phyloP scores from a whole-genome alignment of 2,329 filamentous ascomycete genomes.

The Cadophora malorum region DNA sequence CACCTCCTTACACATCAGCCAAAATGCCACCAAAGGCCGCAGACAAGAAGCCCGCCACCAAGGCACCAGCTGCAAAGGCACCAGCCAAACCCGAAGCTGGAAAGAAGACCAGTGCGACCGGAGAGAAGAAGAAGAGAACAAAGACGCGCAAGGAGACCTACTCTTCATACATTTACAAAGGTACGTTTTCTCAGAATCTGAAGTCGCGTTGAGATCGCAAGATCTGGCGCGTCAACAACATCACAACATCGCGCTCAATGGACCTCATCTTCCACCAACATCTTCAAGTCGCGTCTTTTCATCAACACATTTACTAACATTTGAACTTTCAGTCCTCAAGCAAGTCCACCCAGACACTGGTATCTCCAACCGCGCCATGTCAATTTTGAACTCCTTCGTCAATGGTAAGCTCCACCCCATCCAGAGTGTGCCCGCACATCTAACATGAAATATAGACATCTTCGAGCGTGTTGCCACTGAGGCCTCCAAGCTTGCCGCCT shows the following conservation, averaged over 20 bases:
- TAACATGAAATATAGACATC: constrained; percentile 71
- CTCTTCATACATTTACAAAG: constrained; percentile 99
- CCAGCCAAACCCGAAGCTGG: constrained; percentile 99
- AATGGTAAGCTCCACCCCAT: constrained; percentile 70
- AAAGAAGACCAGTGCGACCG: constrained; percentile 97
- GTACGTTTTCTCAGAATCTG: constrained; percentile 57
- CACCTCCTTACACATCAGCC: constrained; percentile 43
- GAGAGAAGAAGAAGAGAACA: constrained; percentile 99
- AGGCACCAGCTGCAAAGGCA: constrained; percentile 84
- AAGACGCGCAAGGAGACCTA: constrained; percentile 99
- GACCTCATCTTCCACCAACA: constrained; percentile 15
- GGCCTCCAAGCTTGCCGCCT: constrained; percentile 97
- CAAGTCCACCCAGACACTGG: constrained; percentile 99
- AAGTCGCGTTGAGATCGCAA: constrained; percentile 37
- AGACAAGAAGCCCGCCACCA: constrained; percentile 98
- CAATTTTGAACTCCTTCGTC: constrained; percentile 99
- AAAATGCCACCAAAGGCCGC: constrained; percentile 98
- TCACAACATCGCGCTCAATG: constrained; percentile 23
- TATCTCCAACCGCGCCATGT: constrained; percentile 99
- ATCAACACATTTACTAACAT: constrained; percentile 47
- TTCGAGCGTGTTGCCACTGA: constrained; percentile 99
- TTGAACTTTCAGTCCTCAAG: constrained; percentile 79
- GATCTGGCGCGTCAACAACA: constrained; percentile 33
- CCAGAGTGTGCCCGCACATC: constrained; percentile 23
- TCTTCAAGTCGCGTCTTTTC: constrained; percentile 35